These are phyloP conservation scores for Endothia cerciana DNA, from an alignment of 2,329 filamentous ascomycete genomes.

Conservation along the genomic window DNA sequence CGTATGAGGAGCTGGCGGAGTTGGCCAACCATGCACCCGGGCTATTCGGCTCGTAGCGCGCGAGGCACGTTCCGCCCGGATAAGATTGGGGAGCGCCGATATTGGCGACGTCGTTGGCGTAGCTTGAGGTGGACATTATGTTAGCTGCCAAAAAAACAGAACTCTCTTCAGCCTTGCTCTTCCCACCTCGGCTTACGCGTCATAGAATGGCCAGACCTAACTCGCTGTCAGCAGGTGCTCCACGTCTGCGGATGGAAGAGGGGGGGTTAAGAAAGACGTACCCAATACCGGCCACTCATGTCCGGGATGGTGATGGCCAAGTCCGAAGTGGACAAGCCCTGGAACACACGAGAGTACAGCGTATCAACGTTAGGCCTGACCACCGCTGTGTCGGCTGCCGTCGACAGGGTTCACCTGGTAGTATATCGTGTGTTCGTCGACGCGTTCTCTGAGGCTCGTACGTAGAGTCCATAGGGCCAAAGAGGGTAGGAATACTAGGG, in stretches of 20 bases:
- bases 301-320: conserved; percentile 34
- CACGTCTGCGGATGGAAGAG: neutral
- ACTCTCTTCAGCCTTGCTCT: neutral
- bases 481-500: conserved; percentile 14
- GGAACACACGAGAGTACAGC: conserved; percentile 33
- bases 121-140: neutral
- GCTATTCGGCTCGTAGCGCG: conserved; percentile 25
- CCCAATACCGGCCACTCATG: conserved; percentile 34
- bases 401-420: conserved; percentile 12
- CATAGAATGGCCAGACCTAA: conserved; percentile 34
- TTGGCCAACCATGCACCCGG: conserved; percentile 19
- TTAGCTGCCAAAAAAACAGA: conserved; percentile 28
- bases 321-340: conserved; percentile 36
- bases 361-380: conserved; percentile 38
- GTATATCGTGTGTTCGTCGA: conserved; percentile 11
- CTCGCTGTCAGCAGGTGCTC: neutral
- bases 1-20: conserved; percentile 5
- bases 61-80: conserved; percentile 33
- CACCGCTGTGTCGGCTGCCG: conserved; percentile 21
- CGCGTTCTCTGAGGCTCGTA: neutral
- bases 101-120: conserved; percentile 37
- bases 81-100: conserved; percentile 31
- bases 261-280: neutral
- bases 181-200: conserved; percentile 33
- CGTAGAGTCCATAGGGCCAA: conserved; percentile 11